These are phyloP conservation scores for Verticillium isaacii DNA, from an alignment of 2,329 filamentous ascomycete species.

Conservation along the genomic window DNA sequence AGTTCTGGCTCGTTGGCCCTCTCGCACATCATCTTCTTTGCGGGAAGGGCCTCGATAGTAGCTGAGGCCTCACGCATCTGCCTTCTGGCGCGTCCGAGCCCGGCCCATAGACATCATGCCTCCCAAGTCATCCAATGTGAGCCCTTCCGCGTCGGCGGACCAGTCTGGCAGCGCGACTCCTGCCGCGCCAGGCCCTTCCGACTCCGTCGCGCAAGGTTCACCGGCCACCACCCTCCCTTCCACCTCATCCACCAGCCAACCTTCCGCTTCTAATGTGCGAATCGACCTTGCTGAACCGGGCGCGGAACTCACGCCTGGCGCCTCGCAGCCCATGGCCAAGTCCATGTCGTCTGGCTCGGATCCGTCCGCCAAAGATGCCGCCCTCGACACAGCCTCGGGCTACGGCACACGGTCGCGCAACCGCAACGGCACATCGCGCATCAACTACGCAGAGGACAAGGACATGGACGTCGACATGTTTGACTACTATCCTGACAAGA, in stretches of 20 bases:
- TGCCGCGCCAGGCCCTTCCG: constrained; percentile 10
- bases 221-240: constrained; percentile 7
- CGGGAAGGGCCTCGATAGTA: constrained; percentile 12
- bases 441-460: constrained; percentile 93
- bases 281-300: constrained; percentile 27
- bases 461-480: constrained; percentile 84
- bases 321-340: constrained; percentile 42
- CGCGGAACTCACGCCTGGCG: constrained; percentile 24
- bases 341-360: constrained; percentile 41
- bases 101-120: constrained; percentile 8
- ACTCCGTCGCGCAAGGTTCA: constrained; percentile 9
- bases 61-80: not conserved
- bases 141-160: constrained; percentile 8
- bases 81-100: not conserved
- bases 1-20: constrained; percentile 7
- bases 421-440: constrained; percentile 70
- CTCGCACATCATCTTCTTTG: constrained; percentile 9
- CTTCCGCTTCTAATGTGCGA: constrained; percentile 9
- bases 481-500: constrained; percentile 58
- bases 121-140: constrained; percentile 11
- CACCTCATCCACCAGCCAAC: constrained; percentile 3
- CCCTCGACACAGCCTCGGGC: constrained; percentile 53
- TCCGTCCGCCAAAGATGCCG: constrained; percentile 42
- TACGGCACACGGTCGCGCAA: constrained; percentile 96
- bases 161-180: constrained; percentile 13